Evolutionary conservation across 2,329 filamentous ascomycete genomes (phyloP).

Genomic region (Ceratocystis alfenasii): DNA sequence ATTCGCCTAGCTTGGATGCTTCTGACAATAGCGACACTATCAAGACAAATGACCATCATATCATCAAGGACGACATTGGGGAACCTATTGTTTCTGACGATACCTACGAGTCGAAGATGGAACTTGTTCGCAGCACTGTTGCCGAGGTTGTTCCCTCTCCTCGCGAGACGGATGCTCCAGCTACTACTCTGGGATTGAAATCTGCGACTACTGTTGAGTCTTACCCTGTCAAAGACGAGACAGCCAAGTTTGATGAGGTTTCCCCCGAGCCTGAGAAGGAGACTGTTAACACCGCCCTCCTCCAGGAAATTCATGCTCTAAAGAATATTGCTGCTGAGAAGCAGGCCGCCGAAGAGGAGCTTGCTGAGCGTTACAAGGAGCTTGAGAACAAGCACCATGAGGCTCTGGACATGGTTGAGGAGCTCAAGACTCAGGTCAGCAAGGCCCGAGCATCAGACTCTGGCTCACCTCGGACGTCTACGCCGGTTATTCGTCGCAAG

Average conservation of each 20-base stretch:
- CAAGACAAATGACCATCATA: slow-evolving; percentile 30
- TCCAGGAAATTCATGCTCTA: slow-evolving; percentile 58
- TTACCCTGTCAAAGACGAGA: slow-evolving; percentile 6
- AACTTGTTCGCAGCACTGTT: slow-evolving; percentile 16
- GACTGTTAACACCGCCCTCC: slow-evolving; percentile 34
- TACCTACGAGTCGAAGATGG: slow-evolving; percentile 5
- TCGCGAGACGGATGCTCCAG: slow-evolving; percentile 6
- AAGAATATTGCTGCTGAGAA: slow-evolving; percentile 62
- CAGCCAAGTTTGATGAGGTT: slow-evolving; percentile 2
- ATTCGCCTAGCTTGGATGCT: slow-evolving; percentile 53
- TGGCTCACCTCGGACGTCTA: slow-evolving; percentile 50
- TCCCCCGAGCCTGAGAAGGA: neutral
- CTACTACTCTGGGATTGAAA: slow-evolving; percentile 4
- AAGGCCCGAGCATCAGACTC: slow-evolving; percentile 55
- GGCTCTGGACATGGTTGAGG: slow-evolving; percentile 74
- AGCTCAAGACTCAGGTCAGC: slow-evolving; percentile 75
- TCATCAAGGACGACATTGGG: slow-evolving; percentile 11
- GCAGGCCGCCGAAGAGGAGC: slow-evolving; percentile 58
- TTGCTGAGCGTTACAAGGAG: slow-evolving; percentile 69
- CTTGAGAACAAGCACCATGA: slow-evolving; percentile 72
- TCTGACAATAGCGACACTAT: slow-evolving; percentile 34
- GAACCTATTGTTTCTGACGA: slow-evolving; percentile 5
- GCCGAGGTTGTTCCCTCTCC: slow-evolving; percentile 19
- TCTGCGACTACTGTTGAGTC: slow-evolving; percentile 14
- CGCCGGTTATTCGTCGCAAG: slow-evolving; percentile 79